Base-by-base conservation (phyloP, 768 basidiomycete genomes). In the Macrolepiota fuliginosa region DNA sequence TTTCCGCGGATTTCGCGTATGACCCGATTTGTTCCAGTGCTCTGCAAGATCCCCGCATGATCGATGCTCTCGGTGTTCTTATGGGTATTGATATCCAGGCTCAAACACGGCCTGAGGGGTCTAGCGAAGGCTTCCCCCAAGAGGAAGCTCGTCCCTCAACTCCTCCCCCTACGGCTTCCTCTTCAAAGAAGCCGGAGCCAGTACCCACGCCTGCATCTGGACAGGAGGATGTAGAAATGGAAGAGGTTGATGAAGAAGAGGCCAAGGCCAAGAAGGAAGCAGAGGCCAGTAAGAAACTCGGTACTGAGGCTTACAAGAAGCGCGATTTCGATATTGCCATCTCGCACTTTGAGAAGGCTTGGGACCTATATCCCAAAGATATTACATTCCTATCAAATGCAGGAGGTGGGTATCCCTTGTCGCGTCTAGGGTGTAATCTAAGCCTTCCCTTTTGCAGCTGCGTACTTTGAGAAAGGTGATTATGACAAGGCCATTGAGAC, bases 11-110 rank as follows among this genome's bases (percentile, higher is more conserved):
- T 58, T 35, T 3, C 58, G 45, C 36, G 36, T 45, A 29, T 51
- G 58, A 60, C 35, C 46, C 19, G 15, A 37, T 37, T 54, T 58
- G 11, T 24, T 54, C 19, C 65, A 86, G 83, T 49, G 81, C 85
- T 68, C 72, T 91, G 66, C 77, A 85, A 63, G 96, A 98, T 74
- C 87, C 96, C 37, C 85, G 96, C 62, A 94, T 97, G 93, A 92
- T 94, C 73, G 90, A 92, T 70, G 94, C 94, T 15, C 79, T 98
- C 47, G 96, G 96, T 62, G 96, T 87, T 11, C 82, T 93, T 60
- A 93, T 98, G 90, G 94, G 94, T 36, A 82, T 98, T 66, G 94
- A 98, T 75, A 84, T 98, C 75, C 88, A 92, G 74, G 93, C 90
- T 60, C 90, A 92, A 72, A 81, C 85, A 55, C 82, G 94, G 59